Percentiles rank a stretch among this genome's conserved stretches.
These are phyloP conservation scores for Aphanomyces astaci DNA, from an alignment of 352 stramenopile species.

Conservation along the genomic window DNA sequence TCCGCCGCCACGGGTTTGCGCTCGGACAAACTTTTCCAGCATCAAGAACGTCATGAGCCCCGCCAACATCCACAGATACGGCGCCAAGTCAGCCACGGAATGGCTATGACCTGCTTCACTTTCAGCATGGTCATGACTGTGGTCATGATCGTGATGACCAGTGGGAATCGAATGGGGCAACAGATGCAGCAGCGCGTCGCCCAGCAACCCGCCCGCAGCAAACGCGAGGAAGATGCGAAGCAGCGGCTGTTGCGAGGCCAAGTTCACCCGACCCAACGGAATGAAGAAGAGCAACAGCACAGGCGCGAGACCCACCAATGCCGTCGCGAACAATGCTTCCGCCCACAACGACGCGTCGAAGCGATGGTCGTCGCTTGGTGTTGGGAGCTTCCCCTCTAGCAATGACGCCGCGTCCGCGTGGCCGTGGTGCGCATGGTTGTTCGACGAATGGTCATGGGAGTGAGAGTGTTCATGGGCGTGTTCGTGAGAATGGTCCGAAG, in stretches of 20 bases:
- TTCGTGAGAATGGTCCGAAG: conserved; percentile 16
- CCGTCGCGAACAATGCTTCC: conserved; percentile 60
- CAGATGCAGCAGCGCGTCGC: conserved; percentile 86
- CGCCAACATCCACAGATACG: conserved; percentile 70
- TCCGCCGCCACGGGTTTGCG: conserved; percentile 37
- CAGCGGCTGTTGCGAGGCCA: conserved; percentile 53
- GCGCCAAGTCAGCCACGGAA: conserved; percentile 48
- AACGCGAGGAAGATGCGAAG: conserved; percentile 85
- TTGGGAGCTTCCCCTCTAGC: not conserved
- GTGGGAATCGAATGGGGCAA: conserved; percentile 78
- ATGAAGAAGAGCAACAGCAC: conserved; percentile 65
- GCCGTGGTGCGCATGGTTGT: conserved; percentile 6
- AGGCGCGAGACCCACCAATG: conserved; percentile 57
- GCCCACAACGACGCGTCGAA: conserved; percentile 49
- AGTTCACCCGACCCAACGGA: conserved; percentile 42
- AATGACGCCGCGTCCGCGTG: not conserved
- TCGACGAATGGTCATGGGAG: conserved; percentile 5
- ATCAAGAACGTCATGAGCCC: conserved; percentile 70
- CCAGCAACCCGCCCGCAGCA: conserved; percentile 76
- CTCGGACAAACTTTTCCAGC: conserved; percentile 75
- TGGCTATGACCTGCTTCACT: conserved; percentile 39
- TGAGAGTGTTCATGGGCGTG: not conserved
- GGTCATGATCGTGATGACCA: conserved; percentile 35
- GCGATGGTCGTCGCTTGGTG: conserved; percentile 1
- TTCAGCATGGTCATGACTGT: conserved; percentile 39